Base-by-base conservation (phyloP, 768 basidiomycete species). In the Fomitopsis serialis region DNA sequence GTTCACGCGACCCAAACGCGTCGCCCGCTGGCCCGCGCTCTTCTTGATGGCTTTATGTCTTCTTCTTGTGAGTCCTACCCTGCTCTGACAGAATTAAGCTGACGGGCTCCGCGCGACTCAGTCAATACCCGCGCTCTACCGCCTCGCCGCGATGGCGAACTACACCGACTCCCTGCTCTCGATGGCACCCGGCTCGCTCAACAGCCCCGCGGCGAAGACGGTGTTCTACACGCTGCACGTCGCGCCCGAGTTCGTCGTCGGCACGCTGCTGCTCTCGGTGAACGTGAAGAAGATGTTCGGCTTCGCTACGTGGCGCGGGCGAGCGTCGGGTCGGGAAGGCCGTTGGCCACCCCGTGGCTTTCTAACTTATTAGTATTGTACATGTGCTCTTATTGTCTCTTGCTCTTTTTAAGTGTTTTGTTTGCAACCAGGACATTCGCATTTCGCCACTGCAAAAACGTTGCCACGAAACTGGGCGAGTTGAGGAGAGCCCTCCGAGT, bases 141-240 rank as follows among this genome's bases (percentile, higher is more conserved):
- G 54, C 13, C 47, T 58, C 17, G 54, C 22, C 22, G 47, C 55
- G 27, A 55, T 57, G 50, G 19, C 22, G 21, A 46, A 45, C 43
- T 45, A 52, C 13, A 58, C 60, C 34, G 54, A 52, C 12, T 53
- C 53, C 13, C 55, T 58, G 8, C 21, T 43, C 32, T 57, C 58
- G 13, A 46, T 34, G 17, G 54, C 44, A 0, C 53, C 57, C 2
- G 53, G 50, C 15, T 50, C 60, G 40, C 56, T 59, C 36, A 59
- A 62, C 44, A 27, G 42, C 8, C 8, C 45, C 1, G 12, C 5
- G 10, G 54, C 51, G 17, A 62, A 59, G 37, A 37, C 42, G 19
- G 25, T 37, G 21, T 59, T 62, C 42, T 59, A 58, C 47, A 23
- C 52, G 35, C 45, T 62, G 13, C 61, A 62, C 49, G 44, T 44